Evolutionary conservation across 1,284 basidiomycete species (phyloP).

Genomic region (Tausonia pullulans): DNA sequence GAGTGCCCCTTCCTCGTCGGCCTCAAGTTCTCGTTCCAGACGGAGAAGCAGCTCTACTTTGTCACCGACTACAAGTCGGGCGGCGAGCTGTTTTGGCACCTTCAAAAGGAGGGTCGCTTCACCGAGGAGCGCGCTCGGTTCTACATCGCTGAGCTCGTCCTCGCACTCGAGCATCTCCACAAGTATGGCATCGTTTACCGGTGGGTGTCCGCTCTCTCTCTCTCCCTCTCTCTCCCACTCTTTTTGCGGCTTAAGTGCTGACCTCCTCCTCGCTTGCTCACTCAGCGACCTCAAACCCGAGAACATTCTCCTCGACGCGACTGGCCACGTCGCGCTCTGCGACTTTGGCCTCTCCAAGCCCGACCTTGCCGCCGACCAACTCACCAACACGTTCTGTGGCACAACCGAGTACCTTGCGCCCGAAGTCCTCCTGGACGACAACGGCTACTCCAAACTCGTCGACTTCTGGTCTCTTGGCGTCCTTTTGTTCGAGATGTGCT

Average conservation of each 20-base stretch:
- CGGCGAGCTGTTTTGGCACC: constrained; percentile 95
- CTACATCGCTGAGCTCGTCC: constrained; percentile 86
- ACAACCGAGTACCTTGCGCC: constrained; percentile 97
- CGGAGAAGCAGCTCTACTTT: constrained; percentile 87
- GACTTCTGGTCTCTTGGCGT: constrained; percentile 98
- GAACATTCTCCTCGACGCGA: constrained; percentile 92
- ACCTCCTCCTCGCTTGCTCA: background rate
- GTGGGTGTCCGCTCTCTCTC: constrained; percentile 37
- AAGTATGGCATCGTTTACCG: constrained; percentile 96
- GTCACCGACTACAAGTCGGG: constrained; percentile 99
- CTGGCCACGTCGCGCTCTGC: constrained; percentile 90
- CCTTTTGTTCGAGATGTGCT: constrained; percentile 93
- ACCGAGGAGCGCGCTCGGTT: constrained; percentile 84
- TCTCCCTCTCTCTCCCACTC: background rate
- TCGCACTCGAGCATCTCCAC: constrained; percentile 91
- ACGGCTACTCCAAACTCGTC: constrained; percentile 96
- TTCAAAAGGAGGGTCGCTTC: constrained; percentile 90
- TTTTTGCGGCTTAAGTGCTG: background rate
- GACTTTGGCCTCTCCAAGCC: constrained; percentile 97
- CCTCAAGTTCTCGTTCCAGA: constrained; percentile 97
- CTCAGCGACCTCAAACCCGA: constrained; percentile 85
- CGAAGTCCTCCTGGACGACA: constrained; percentile 96
- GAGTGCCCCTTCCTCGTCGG: constrained; percentile 97
- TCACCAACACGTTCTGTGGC: constrained; percentile 96
- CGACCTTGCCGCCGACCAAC: constrained; percentile 81